phyloP scores from a whole-genome alignment of 352 stramenopile species.

The Phytophthora podocarpi region DNA sequence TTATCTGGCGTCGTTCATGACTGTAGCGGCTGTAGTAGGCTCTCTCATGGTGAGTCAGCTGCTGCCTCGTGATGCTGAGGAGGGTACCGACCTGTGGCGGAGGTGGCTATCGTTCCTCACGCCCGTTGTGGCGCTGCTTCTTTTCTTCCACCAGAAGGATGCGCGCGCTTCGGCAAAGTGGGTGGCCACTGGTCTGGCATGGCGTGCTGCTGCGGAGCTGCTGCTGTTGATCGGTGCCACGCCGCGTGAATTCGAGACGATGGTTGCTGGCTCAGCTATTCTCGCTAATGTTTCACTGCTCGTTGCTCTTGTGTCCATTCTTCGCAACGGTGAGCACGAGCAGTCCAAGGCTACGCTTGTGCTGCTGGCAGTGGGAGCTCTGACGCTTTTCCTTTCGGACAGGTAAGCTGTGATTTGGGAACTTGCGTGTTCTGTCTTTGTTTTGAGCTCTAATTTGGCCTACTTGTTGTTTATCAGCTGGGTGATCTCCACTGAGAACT shows the following conservation, averaged over 20 bases:
- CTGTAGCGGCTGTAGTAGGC: conserved; percentile 66
- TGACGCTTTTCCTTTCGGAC: conserved; percentile 71
- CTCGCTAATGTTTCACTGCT: conserved; percentile 69
- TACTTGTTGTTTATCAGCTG: conserved; percentile 35
- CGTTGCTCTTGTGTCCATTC: conserved; percentile 47
- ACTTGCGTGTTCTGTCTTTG: not conserved
- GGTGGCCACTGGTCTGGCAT: conserved; percentile 81
- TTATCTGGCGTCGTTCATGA: conserved; percentile 71
- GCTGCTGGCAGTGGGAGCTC: conserved; percentile 41
- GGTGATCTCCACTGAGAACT: conserved; percentile 58
- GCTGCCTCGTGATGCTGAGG: conserved; percentile 38
- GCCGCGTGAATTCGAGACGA: conserved; percentile 48
- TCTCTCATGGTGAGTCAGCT: conserved; percentile 70
- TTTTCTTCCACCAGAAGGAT: conserved; percentile 82
- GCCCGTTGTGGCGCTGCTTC: conserved; percentile 62
- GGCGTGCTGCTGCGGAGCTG: conserved; percentile 73
- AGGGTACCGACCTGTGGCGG: conserved; percentile 47
- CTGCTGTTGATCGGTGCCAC: conserved; percentile 61
- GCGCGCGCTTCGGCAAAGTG: conserved; percentile 74
- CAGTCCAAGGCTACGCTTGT: conserved; percentile 62
- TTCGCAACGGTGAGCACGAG: conserved; percentile 56
- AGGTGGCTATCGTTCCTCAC: conserved; percentile 72
- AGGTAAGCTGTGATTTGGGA: conserved; percentile 39
- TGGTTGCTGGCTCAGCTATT: conserved; percentile 40
- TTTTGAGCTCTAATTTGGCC: not conserved